phyloP scores from a whole-genome alignment of 1,139 yeast species.

The Yamadazyma mexicana region DNA sequence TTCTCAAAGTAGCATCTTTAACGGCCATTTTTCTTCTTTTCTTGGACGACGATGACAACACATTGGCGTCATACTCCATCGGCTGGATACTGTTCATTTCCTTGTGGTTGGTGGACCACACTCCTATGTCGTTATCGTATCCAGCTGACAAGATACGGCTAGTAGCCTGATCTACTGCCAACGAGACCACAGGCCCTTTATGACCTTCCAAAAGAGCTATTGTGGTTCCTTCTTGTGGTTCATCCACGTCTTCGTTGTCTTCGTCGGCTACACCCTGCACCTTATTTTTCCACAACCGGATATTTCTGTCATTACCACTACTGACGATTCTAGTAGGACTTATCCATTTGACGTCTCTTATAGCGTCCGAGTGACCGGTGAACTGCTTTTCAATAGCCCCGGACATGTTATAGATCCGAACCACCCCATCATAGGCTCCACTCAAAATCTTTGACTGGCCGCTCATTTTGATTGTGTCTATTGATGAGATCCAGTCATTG shows the following conservation, averaged over 20 bases:
- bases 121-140: conserved; percentile 74
- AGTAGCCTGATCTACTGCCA: conserved; percentile 56
- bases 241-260: conserved; percentile 30
- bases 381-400: conserved; percentile 84
- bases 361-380: conserved; percentile 85
- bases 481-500: conserved; percentile 94
- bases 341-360: conserved; percentile 78
- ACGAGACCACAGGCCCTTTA: conserved; percentile 77
- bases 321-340: conserved; percentile 75
- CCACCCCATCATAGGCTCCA: conserved; percentile 94
- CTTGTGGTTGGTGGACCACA: conserved; percentile 86
- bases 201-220: conserved; percentile 87
- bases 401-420: conserved; percentile 80
- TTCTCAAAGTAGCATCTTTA: conserved; percentile 72
- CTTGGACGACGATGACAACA: conserved; percentile 76
- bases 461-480: conserved; percentile 48
- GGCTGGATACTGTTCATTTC: conserved; percentile 79
- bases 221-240: conserved; percentile 70
- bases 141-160: conserved; percentile 79
- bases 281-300: conserved; percentile 81
- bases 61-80: conserved; percentile 49
- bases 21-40: conserved; percentile 84
- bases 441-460: conserved; percentile 61
- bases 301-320: conserved; percentile 85
- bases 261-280: conserved; percentile 27